Percentiles rank a stretch among this genome's conserved stretches.
phyloP scores from a whole-genome alignment of 2,329 filamentous ascomycete genomes.

The Cercospora sp. region DNA sequence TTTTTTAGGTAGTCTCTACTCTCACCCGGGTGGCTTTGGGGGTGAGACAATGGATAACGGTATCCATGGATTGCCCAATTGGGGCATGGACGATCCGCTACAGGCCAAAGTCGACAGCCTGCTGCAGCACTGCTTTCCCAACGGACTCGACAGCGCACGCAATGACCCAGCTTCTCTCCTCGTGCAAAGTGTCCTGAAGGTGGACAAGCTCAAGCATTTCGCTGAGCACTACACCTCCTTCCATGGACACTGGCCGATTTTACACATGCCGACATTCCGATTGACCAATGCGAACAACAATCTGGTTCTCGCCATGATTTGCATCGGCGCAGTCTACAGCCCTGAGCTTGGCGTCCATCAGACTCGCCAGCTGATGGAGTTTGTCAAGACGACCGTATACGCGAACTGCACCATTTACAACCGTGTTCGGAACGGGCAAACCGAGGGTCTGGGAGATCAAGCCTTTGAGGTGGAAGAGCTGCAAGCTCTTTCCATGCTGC shows the following conservation, averaged over 20 bases:
- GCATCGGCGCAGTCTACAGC: slow-evolving; percentile 74
- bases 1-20: slow-evolving; percentile 53
- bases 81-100: slow-evolving; percentile 49
- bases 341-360: slow-evolving; percentile 60
- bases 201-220: slow-evolving; percentile 70
- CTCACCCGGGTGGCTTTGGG: slow-evolving; percentile 47
- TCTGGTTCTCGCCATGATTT: slow-evolving; percentile 69
- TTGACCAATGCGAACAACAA: slow-evolving; percentile 66
- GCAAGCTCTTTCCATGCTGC: slow-evolving; percentile 65
- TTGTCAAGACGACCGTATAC: slow-evolving; percentile 60
- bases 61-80: slow-evolving; percentile 43
- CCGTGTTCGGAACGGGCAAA: slow-evolving; percentile 43
- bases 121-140: slow-evolving; percentile 55
- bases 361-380: slow-evolving; percentile 68
- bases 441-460: slow-evolving; percentile 44
- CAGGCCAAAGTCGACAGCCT: slow-evolving; percentile 49
- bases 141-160: slow-evolving; percentile 57
- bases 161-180: slow-evolving; percentile 51
- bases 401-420: slow-evolving; percentile 56
- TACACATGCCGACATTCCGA: slow-evolving; percentile 71
- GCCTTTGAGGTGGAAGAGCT: slow-evolving; percentile 61
- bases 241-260: slow-evolving; percentile 70
- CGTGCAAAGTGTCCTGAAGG: slow-evolving; percentile 59
- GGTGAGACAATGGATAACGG: slow-evolving; percentile 40
- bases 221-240: slow-evolving; percentile 71